Conservation (phyloP, 2,329 filamentous ascomycete species). For the Pestalotiopsis sp. region DNA sequence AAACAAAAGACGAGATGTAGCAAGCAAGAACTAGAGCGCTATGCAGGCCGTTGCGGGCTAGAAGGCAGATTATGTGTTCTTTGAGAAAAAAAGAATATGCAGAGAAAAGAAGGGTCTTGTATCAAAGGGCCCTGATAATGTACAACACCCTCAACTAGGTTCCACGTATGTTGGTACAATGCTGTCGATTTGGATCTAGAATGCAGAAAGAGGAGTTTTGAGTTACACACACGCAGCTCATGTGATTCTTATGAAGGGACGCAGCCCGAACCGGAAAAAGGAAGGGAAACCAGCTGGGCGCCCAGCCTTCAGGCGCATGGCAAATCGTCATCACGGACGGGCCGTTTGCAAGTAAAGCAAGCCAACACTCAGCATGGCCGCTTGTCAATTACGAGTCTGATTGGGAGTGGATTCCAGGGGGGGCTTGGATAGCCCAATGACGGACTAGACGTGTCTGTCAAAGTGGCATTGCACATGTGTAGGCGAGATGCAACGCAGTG, state of each 20-base stretch:
- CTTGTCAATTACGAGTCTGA: not conserved
- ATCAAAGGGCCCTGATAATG: not conserved
- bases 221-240: slow-evolving; percentile 17
- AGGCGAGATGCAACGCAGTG: not conserved
- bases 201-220: slow-evolving; percentile 14
- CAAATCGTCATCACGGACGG: slow-evolving; percentile 5
- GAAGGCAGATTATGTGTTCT: not conserved
- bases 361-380: not conserved
- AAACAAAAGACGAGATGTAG: not conserved
- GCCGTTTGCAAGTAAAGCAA: not conserved
- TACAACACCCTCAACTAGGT: not conserved
- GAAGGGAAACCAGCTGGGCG: slow-evolving; percentile 16
- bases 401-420: not conserved
- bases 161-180: not conserved
- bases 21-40: not conserved
- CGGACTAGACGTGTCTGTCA: not conserved
- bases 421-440: not conserved
- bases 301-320: not conserved
- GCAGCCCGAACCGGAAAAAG: slow-evolving; percentile 18
- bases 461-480: not conserved
- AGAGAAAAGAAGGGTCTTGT: not conserved
- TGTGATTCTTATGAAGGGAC: slow-evolving; percentile 20
- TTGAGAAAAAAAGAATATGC: not conserved
- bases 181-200: not conserved
- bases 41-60: not conserved